A percentile compares a stretch with the other conserved stretches of the same genome.
Evolutionary conservation across 192 early-diverging fungal genomes (phyloP).

Genomic region (Backusella parvicylindrica): DNA sequence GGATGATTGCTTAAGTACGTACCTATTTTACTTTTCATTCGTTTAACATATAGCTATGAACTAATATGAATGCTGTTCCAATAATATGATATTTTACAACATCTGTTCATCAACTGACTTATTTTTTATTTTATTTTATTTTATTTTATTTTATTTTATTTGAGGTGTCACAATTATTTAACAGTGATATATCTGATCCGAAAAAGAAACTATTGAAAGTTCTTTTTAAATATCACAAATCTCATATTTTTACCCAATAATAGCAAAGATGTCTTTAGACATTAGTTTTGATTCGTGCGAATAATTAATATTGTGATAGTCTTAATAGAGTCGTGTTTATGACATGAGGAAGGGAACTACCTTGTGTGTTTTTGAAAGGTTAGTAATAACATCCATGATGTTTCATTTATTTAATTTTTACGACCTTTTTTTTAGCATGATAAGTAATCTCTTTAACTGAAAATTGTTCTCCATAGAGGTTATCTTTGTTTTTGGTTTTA

Average conservation of each 20-base stretch:
- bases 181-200: not conserved
- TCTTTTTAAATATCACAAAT: not conserved
- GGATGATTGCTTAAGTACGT: not conserved
- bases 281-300: not conserved
- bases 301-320: not conserved
- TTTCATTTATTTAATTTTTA: too few relatives aligned
- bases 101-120: not conserved
- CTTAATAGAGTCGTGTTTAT: not conserved
- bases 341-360: not conserved
- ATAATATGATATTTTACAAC: not conserved
- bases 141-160: not conserved
- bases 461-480: not conserved
- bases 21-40: not conserved
- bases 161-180: not conserved
- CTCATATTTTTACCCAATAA: not conserved
- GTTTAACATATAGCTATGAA: not conserved
- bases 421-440: not conserved
- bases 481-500: not conserved
- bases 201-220: not conserved
- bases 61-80: not conserved
- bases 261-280: not conserved
- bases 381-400: not conserved
- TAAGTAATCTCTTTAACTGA: not conserved
- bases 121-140: not conserved
- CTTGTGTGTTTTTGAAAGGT: not conserved